Evolutionary conservation across 2,329 filamentous ascomycete species (phyloP), one percentile per base, ranked within the genome.

Genomic region (Talaromyces islandicus): DNA sequence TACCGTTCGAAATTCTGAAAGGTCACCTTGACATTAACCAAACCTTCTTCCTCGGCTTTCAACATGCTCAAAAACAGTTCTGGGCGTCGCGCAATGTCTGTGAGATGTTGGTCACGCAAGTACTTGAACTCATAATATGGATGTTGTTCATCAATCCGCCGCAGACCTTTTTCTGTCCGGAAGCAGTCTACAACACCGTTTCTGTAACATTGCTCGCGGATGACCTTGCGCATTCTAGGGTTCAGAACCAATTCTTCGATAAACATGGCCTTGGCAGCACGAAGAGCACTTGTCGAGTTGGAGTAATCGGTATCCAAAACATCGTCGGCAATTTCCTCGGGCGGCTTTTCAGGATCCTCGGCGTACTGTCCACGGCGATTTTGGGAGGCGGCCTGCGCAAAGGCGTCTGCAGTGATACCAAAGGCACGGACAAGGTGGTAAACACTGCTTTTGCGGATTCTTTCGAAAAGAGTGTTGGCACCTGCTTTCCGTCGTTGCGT

Each of bases 61-160:
- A 97, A 86, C 94, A 99, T 99, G 77, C 95, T 93, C 59, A 99
- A 79, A 72, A 94, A 99, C 27, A 96, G 81, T 65, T 97, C 92
- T 1, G 94, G 94, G 57, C 90, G 87, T 57, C 87, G 85, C 2
- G 91, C 89, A 61, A 97, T 84, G 65, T 94, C 89, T 48, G 81
- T 80, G 63, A 97, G 89, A 7, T 90, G 90, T 74, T 97, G 92
- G 68, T 94, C 92, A 64, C 91, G 87, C 21, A 99, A 82, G 68
- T 99, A 99, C 75, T 99, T 96, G 79, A 99, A 91, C 74, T 97
- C 94, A 72, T 97, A 97, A 75, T 95, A 97, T 0, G 92, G 91
- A 69, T 97, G 92, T 25, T 94, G 87, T 63, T 97, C 93, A 67
- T 96, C 92, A 66, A 99, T 97, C 70, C 91, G 90, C 60, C 90